Conservation (phyloP, 208 protist species). For the Crithidia acanthocephali region DNA sequence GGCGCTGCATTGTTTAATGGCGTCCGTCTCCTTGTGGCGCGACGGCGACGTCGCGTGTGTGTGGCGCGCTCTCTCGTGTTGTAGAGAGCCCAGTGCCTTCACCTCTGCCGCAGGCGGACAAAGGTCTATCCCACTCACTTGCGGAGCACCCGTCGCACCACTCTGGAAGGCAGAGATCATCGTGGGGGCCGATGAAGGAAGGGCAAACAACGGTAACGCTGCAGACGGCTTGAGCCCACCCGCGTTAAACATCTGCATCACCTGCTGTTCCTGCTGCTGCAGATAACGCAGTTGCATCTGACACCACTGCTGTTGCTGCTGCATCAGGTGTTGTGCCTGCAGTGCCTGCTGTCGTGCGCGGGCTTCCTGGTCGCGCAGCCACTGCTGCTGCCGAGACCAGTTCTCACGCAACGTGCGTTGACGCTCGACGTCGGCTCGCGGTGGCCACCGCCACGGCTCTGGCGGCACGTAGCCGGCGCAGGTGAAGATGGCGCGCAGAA, state of each 20-base stretch:
- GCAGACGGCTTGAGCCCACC: not conserved
- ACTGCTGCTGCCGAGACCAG: conserved; percentile 9
- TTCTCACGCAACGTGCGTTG: conserved; percentile 1
- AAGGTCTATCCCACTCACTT: too few species aligned
- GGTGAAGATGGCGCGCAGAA: conserved; percentile 29
- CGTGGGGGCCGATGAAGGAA: too few species aligned
- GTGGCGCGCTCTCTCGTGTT: too few species aligned
- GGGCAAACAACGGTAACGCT: not conserved
- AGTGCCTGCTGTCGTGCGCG: not conserved
- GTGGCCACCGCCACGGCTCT: conserved; percentile 32
- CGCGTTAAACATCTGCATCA: not conserved
- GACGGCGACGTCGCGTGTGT: too few species aligned
- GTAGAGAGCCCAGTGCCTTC: too few species aligned
- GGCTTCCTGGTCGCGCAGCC: conserved; percentile 1
- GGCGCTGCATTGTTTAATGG: too few species aligned
- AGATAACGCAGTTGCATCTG: not conserved
- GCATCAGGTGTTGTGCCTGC: not conserved
- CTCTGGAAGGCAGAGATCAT: too few species aligned
- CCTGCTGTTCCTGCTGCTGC: conserved; percentile 5
- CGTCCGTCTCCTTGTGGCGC: too few species aligned
- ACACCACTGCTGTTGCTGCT: not conserved
- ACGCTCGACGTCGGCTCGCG: conserved; percentile 9
- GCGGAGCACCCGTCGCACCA: too few species aligned
- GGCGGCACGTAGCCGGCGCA: conserved; percentile 35
- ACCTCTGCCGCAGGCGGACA: too few species aligned